Percentiles rank a stretch among this genome's conserved stretches.
phyloP scores from a whole-genome alignment of 2,329 filamentous ascomycete species.

The Apiospora arundinis region DNA sequence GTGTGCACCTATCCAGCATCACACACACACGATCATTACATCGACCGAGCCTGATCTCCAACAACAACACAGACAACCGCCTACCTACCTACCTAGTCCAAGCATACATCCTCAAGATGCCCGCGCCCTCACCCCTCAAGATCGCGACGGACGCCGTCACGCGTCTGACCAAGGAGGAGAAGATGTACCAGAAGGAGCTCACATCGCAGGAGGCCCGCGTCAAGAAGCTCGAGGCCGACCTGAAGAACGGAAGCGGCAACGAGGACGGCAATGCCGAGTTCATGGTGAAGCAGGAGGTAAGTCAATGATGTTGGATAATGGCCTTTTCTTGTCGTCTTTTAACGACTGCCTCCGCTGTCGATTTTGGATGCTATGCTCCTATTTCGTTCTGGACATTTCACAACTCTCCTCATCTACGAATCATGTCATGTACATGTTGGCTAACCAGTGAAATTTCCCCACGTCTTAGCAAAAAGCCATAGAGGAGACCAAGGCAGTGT shows the following conservation, averaged over 20 bases:
- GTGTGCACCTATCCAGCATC: neutral
- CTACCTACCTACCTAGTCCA: neutral
- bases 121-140: slow-evolving; percentile 75
- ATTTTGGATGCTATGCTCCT: neutral
- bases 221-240: slow-evolving; percentile 68
- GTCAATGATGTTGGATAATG: slow-evolving; percentile 29
- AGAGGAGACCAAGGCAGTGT: slow-evolving; percentile 87
- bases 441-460: neutral
- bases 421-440: neutral
- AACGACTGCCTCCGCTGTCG: no score
- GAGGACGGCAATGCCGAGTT: slow-evolving; percentile 79
- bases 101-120: slow-evolving; percentile 61
- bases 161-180: slow-evolving; percentile 90
- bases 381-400: no score
- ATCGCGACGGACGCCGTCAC: slow-evolving; percentile 82
- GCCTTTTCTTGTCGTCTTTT: neutral
- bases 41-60: neutral
- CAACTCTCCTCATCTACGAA: neutral
- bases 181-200: slow-evolving; percentile 87
- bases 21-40: neutral
- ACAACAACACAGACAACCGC: neutral
- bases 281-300: slow-evolving; percentile 85
- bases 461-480: slow-evolving; percentile 71
- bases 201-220: slow-evolving; percentile 76
- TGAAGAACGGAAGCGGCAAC: slow-evolving; percentile 53